Percentiles rank a stretch among this genome's conserved stretches.
phyloP scores from a whole-genome alignment of 2,329 filamentous ascomycete species.

The Hymenotorrendiella dingleyae region DNA sequence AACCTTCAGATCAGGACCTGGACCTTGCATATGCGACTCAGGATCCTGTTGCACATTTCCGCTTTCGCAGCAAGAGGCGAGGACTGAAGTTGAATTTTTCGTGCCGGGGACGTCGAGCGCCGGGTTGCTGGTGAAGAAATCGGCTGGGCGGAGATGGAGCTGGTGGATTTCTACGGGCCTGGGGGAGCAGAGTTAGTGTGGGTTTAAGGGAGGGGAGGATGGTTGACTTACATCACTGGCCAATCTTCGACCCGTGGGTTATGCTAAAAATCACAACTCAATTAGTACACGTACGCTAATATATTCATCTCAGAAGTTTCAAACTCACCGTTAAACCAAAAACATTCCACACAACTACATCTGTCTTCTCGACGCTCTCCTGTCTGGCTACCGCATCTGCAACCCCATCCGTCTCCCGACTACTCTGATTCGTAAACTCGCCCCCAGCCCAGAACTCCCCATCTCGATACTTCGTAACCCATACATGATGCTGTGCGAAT shows the following conservation, averaged over 20 bases:
- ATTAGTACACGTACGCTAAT: too few relatives aligned
- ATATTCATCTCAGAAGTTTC: too few relatives aligned
- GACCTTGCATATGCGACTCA: too few relatives aligned
- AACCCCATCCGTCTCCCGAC: conserved; percentile 43
- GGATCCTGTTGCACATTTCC: too few relatives aligned
- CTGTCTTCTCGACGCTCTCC: conserved; percentile 42
- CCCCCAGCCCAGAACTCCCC: conserved; percentile 48
- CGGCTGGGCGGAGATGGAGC: conserved; percentile 43
- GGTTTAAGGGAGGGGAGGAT: too few relatives aligned
- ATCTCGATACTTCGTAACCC: conserved; percentile 48
- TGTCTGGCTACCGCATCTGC: conserved; percentile 46
- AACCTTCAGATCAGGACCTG: too few relatives aligned
- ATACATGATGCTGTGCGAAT: conserved; percentile 49
- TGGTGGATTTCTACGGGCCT: conserved; percentile 53
- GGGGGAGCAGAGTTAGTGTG: too few relatives aligned
- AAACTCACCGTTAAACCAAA: conserved; percentile 58
- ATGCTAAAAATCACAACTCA: too few relatives aligned
- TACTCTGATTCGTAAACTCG: conserved; percentile 50
- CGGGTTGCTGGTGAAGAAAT: conserved; percentile 48
- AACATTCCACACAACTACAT: conserved; percentile 53
- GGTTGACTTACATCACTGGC: too few relatives aligned
- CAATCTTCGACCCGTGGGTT: conserved; percentile 61
- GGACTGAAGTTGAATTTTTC: neutral
- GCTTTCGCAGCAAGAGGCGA: too few relatives aligned
- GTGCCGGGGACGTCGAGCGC: conserved; percentile 42